phyloP scores from a whole-genome alignment of 2,329 filamentous ascomycete species.

The Aspergillus ruber region DNA sequence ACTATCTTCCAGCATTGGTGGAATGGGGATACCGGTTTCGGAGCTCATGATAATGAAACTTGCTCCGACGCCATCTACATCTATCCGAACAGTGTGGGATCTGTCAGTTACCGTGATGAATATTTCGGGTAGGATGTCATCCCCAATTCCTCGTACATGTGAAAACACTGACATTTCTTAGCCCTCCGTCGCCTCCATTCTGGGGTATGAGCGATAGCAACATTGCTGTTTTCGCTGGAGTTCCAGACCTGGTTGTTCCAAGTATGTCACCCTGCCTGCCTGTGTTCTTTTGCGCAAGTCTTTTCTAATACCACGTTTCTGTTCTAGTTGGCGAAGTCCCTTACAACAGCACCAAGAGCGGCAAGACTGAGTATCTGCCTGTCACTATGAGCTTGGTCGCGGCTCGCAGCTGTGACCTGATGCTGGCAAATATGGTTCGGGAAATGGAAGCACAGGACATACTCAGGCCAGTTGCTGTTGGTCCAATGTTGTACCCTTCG shows the following conservation, averaged over 20 bases:
- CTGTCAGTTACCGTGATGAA: constrained; percentile 14
- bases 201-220: constrained; percentile 15
- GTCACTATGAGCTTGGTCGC: constrained; percentile 26
- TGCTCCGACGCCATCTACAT: constrained; percentile 29
- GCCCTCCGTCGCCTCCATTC: constrained; percentile 4
- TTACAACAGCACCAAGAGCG: constrained; percentile 20
- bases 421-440: constrained; percentile 24
- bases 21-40: constrained; percentile 19
- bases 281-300: too few relatives aligned
- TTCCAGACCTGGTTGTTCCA: constrained; percentile 24
- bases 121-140: constrained; percentile 5
- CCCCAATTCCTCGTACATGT: constrained; percentile 1
- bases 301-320: too few relatives aligned
- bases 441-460: constrained; percentile 20
- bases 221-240: constrained; percentile 17
- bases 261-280: too few relatives aligned
- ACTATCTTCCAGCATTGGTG: constrained; percentile 30
- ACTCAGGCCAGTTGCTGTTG: constrained; percentile 16
- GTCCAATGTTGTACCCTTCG: constrained; percentile 12
- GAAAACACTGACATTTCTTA: background rate
- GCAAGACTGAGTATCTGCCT: constrained; percentile 25
- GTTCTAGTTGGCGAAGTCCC: constrained; percentile 14
- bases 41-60: constrained; percentile 10
- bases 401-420: constrained; percentile 26
- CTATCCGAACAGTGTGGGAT: constrained; percentile 17